A percentile compares a stretch with the other conserved stretches of the same genome.
Conservation (phyloP, 495 filamentous ascomycete species). For the Podospora appendiculata region DNA sequence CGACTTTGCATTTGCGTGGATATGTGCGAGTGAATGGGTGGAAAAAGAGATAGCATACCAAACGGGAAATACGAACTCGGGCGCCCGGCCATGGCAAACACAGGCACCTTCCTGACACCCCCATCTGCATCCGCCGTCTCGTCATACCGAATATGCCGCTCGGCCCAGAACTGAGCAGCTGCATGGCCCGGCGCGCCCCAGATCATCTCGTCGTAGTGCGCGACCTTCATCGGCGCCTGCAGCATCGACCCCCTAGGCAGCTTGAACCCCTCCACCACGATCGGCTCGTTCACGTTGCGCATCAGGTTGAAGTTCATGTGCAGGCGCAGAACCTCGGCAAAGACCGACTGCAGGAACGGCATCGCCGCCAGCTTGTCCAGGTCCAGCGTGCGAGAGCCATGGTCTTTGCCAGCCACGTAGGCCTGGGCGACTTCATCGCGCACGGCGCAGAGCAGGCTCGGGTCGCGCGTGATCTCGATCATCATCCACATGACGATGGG, state of each 20-base stretch:
- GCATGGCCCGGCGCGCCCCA: conserved; percentile 22
- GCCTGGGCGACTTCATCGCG: conserved; percentile 11
- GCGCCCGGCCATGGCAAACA: neutral
- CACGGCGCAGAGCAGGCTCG: conserved; percentile 9
- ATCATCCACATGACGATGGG: conserved; percentile 19
- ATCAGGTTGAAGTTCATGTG: conserved; percentile 22
- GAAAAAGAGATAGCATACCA: too few species aligned
- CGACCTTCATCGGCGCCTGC: conserved; percentile 14
- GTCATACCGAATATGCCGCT: conserved; percentile 16
- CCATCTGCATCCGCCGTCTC: conserved; percentile 2
- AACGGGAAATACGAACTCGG: neutral
- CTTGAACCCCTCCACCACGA: conserved; percentile 12
- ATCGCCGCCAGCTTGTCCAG: conserved; percentile 16
- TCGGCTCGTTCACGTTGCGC: conserved; percentile 10
- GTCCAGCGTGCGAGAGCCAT: conserved; percentile 10
- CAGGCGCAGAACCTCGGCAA: conserved; percentile 28
- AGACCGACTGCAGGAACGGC: conserved; percentile 31
- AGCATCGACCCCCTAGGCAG: conserved; percentile 13
- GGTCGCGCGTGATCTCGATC: conserved; percentile 17
- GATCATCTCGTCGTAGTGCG: conserved; percentile 16
- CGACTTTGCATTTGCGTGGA: too few species aligned
- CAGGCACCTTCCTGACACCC: neutral
- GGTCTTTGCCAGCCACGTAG: neutral
- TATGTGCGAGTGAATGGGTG: too few species aligned
- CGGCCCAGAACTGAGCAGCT: conserved; percentile 27